Evolutionary conservation across 1,284 basidiomycete species (phyloP), one percentile per base, ranked within the genome.

Genomic region (Ustilago hordei): DNA sequence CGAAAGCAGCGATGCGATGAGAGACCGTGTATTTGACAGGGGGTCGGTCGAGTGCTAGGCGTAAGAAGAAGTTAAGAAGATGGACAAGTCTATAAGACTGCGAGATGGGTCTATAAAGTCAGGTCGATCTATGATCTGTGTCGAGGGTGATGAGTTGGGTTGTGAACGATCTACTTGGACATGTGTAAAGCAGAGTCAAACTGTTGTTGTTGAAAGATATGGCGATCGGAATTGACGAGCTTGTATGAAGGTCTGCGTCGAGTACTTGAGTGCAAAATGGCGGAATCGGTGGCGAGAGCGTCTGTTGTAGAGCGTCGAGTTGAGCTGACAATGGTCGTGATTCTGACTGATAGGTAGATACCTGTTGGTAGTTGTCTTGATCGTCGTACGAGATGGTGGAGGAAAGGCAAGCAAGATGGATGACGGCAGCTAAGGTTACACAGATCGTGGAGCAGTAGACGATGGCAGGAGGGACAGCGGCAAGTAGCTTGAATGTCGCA

Each of bases 21-120:
- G 74, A 71, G 61, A 61, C 36, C 65, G 69, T 76, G 69, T 76
- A 76, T 76, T n/a, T 50, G 64, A 54, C 74, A 75, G 59, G 50
- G 19, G 60, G 41, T 63, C 50, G 55, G 39, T 55, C 50, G 50
- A 59, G 52, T 36, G 60, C 50, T 63, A 23, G 19, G 38, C 32
- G 50, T 17, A 52, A 41, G 17, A 15, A 31, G 55, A 48, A 12
- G 55, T 57, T 8, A 28, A 17, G 19, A 45, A 45, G 43, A 45
- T 45, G 43, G 45, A n/a, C 34, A 50, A 34, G 17, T 47, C 57
- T 50, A 50, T 31, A 50, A 12, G 57, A 59, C 32, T 32, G 34
- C 31, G 34, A 9, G n/a, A 28, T 36, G 43, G 36, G 45, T 45
- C 31, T 59, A 32, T 64, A 45, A n/a, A 35, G 35, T 48, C 45